phyloP scores from a whole-genome alignment of 2,329 filamentous ascomycete species.

The Aspergillus jensenii region DNA sequence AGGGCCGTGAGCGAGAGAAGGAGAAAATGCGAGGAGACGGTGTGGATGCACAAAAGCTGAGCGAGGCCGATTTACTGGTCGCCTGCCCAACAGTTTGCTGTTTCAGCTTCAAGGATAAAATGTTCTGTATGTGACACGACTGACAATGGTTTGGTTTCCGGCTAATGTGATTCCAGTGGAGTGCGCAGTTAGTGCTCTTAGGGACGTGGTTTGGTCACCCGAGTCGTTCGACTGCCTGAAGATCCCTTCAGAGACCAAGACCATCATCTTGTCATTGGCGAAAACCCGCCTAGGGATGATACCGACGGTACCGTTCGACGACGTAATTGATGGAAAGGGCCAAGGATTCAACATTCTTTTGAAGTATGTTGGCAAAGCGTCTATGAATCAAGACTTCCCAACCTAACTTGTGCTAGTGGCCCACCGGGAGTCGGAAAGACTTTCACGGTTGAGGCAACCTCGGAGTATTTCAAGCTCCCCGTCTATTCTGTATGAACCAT shows the following conservation, averaged over 20 bases:
- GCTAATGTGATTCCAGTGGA: conserved; percentile 4
- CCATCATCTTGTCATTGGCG: conserved; percentile 17
- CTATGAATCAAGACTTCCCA: neutral
- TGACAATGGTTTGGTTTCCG: neutral
- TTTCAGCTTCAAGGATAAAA: neutral
- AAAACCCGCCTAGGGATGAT: conserved; percentile 18
- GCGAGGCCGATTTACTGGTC: neutral
- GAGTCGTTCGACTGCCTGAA: conserved; percentile 20
- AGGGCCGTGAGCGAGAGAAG: neutral
- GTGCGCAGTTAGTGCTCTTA: conserved; percentile 19
- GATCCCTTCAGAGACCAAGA: conserved; percentile 22
- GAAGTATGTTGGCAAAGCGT: neutral
- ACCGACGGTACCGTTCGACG: conserved; percentile 24
- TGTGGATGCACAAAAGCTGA: neutral
- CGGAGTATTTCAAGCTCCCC: neutral
- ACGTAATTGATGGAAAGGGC: conserved; percentile 36
- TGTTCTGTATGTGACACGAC: neutral
- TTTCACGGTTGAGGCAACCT: neutral
- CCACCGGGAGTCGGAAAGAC: conserved; percentile 5
- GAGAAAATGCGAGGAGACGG: neutral
- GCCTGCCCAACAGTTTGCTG: neutral
- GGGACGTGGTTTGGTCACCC: conserved; percentile 19
- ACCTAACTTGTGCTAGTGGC: neutral
- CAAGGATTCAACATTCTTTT: conserved; percentile 9
- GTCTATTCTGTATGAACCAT: neutral